Percentiles rank a stretch among this genome's conserved stretches.
Evolutionary conservation across 208 protist species (phyloP).

Genomic region (Porcisia deanei): DNA sequence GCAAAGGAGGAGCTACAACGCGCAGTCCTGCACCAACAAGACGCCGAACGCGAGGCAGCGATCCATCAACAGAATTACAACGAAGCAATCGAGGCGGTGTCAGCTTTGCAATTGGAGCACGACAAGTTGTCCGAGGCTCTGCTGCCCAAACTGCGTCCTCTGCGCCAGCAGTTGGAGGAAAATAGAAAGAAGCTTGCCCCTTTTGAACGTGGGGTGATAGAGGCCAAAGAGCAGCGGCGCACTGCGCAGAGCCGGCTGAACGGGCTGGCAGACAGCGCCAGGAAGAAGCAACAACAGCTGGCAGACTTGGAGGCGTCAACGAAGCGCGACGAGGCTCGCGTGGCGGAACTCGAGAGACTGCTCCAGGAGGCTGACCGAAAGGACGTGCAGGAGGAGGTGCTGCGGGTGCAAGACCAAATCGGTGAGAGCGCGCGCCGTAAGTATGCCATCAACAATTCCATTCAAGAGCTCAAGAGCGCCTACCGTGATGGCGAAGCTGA

Average conservation of each 20-base stretch:
- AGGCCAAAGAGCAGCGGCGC: slow-evolving; percentile 54
- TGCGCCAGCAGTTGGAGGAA: slow-evolving; percentile 93
- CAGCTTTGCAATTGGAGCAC: slow-evolving; percentile 54
- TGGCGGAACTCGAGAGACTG: slow-evolving; percentile 54
- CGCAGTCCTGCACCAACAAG: slow-evolving; percentile 75
- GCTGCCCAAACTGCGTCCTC: slow-evolving; percentile 62
- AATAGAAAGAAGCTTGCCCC: slow-evolving; percentile 91
- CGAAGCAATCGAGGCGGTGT: slow-evolving; percentile 49
- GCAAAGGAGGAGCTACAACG: slow-evolving; percentile 80
- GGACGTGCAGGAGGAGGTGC: slow-evolving; percentile 55
- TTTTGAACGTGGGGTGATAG: slow-evolving; percentile 77
- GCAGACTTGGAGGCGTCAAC: slow-evolving; percentile 35
- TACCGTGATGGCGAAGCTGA: slow-evolving; percentile 84
- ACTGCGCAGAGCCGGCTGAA: slow-evolving; percentile 49
- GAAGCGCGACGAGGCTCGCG: slow-evolving; percentile 30
- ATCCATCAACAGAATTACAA: slow-evolving; percentile 87
- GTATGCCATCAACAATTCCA: slow-evolving; percentile 74
- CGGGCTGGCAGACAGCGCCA: slow-evolving; percentile 36
- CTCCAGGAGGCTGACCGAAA: slow-evolving; percentile 47
- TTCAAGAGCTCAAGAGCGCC: slow-evolving; percentile 80
- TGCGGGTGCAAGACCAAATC: slow-evolving; percentile 76
- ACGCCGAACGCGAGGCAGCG: slow-evolving; percentile 77
- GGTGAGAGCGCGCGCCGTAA: slow-evolving; percentile 64
- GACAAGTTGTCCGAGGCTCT: slow-evolving; percentile 77
- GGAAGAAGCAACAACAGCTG: slow-evolving; percentile 39